These are phyloP conservation scores for Salvia sclarea DNA, from an alignment of 305 asterid genomes.

Conservation along the genomic window DNA sequence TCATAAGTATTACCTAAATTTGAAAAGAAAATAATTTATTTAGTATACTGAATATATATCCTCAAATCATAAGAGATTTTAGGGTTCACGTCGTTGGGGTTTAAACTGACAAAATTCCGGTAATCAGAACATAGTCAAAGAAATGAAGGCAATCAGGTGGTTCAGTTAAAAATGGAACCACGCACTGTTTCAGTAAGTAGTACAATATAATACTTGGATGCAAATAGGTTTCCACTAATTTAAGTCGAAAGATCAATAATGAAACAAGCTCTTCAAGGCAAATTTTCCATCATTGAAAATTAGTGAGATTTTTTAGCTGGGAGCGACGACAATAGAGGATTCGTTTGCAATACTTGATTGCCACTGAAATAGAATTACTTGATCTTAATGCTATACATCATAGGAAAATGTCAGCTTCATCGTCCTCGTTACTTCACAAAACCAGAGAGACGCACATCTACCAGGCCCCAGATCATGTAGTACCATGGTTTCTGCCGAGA, in stretches of 20 bases:
- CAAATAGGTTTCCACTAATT: no score
- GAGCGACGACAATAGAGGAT: neutral
- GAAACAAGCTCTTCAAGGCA: neutral
- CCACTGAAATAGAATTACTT: slow-evolving; percentile 9
- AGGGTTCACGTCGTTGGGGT: no score
- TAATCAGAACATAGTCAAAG: neutral
- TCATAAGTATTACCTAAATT: no score
- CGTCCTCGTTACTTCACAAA: slow-evolving; percentile 29
- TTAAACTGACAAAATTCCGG: no score
- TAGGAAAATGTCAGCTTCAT: slow-evolving; percentile 20
- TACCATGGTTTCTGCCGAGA: neutral
- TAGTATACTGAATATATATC: no score
- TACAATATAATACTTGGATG: no score
- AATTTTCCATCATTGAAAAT: neutral
- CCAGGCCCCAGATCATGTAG: slow-evolving; percentile 26
- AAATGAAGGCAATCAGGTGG: no score
- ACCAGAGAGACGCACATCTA: slow-evolving; percentile 23
- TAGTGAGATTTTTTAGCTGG: slow-evolving; percentile 2
- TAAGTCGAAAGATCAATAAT: no score
- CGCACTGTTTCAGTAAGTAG: no score
- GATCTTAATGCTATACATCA: slow-evolving; percentile 28
- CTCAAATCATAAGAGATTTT: no score
- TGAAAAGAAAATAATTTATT: no score
- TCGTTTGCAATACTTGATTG: slow-evolving; percentile 2
- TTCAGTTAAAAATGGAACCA: no score